Evolutionary conservation across 2,329 filamentous ascomycete genomes (phyloP).

Genomic region (Colletotrichum kahawae): DNA sequence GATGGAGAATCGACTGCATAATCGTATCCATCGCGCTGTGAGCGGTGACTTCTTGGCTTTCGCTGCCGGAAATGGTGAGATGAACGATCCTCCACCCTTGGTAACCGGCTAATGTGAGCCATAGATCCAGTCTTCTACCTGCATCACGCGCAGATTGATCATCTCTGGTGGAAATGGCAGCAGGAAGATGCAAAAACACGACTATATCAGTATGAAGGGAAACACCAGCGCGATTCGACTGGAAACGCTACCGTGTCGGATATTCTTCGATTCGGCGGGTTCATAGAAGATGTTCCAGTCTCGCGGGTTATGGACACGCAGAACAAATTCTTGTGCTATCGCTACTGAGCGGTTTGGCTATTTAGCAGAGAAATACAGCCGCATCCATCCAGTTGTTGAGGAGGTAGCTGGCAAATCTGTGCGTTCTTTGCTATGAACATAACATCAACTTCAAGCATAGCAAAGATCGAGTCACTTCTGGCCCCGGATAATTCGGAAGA

Average conservation of each 20-base stretch:
- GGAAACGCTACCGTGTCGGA: background rate
- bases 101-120: background rate
- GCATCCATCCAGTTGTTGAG: background rate
- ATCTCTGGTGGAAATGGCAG: background rate
- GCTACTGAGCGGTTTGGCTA: background rate
- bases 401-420: background rate
- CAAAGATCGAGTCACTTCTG: background rate
- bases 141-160: background rate
- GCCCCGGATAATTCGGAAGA: background rate
- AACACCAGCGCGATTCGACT: background rate
- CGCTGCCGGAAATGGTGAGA: slow-evolving; percentile 17
- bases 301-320: background rate
- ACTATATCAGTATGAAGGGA: background rate
- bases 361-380: background rate
- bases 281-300: background rate
- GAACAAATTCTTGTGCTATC: background rate
- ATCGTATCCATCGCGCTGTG: slow-evolving; percentile 3
- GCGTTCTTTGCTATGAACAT: background rate
- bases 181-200: background rate
- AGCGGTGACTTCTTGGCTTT: slow-evolving; percentile 19
- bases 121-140: background rate
- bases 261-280: background rate
- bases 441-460: background rate
- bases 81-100: background rate
- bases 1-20: slow-evolving; percentile 13